Evolutionary conservation across 176 grass and related monocot genomes (phyloP).

Genomic region (Carex parvula): DNA sequence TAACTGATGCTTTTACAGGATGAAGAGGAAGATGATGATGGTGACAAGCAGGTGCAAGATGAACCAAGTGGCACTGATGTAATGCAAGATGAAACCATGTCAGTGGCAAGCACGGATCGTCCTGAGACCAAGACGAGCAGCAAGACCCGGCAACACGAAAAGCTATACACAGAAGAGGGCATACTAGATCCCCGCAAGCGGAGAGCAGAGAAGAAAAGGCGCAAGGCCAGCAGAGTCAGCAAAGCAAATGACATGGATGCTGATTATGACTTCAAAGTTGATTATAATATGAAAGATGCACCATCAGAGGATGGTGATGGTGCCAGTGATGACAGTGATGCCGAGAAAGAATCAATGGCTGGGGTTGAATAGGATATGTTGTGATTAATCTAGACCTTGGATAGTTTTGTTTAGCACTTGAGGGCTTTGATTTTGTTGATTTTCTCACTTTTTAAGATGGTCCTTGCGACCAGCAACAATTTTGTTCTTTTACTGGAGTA

Average conservation of each 20-base stretch:
- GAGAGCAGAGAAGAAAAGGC: conserved; percentile 49
- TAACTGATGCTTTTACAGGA: conserved; percentile 13
- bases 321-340: conserved; percentile 3
- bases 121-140: conserved; percentile 33
- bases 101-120: conserved; percentile 25
- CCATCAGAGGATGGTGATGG: not conserved
- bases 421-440: not conserved
- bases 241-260: conserved; percentile 27
- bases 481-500: conserved; percentile 6
- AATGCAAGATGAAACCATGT: conserved; percentile 44
- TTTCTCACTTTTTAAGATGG: not conserved
- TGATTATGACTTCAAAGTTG: conserved; percentile 55
- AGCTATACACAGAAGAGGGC: conserved; percentile 65
- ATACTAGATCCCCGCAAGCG: conserved; percentile 70
- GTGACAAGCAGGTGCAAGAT: not conserved
- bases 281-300: conserved; percentile 37
- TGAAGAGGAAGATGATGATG: conserved; percentile 2
- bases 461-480: conserved; percentile 1
- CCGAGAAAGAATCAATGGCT: conserved; percentile 33
- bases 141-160: conserved; percentile 47
- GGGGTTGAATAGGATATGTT: conserved; percentile 40
- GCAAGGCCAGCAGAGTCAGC: conserved; percentile 34
- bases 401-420: not conserved
- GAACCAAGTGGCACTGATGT: conserved; percentile 6
- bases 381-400: not conserved